Percentiles rank a stretch among this genome's conserved stretches.
Evolutionary conservation across 345 rosid species (phyloP).

Genomic region (Heritiera fomes): DNA sequence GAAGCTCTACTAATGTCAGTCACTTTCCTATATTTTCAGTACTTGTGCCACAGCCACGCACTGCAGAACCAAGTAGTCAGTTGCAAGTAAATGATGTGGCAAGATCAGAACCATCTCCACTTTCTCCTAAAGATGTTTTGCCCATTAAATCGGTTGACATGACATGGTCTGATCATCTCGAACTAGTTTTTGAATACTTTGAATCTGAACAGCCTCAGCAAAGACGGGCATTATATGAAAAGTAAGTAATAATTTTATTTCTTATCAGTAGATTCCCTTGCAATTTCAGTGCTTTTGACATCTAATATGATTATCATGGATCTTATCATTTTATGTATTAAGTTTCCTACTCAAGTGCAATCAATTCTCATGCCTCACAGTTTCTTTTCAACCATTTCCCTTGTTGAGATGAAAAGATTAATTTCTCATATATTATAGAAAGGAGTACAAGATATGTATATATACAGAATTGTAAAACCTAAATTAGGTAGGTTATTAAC

Average conservation of each 20-base stretch:
- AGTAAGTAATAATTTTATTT: slow-evolving; percentile 34
- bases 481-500: too few relatives aligned
- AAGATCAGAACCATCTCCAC: slow-evolving; percentile 20
- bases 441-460: too few relatives aligned
- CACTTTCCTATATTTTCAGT: slow-evolving; percentile 34
- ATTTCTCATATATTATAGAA: too few relatives aligned
- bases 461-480: too few relatives aligned
- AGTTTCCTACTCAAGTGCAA: slow-evolving; percentile 7
- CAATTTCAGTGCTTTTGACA: neutral
- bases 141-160: slow-evolving; percentile 27
- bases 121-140: slow-evolving; percentile 16
- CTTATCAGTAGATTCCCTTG: neutral
- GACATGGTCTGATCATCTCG: slow-evolving; percentile 25
- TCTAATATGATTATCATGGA: neutral
- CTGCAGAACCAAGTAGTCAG: slow-evolving; percentile 5
- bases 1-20: slow-evolving; percentile 18
- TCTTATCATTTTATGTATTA: neutral
- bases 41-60: slow-evolving; percentile 35
- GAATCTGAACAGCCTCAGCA: slow-evolving; percentile 56
- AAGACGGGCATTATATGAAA: slow-evolving; percentile 54
- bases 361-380: neutral
- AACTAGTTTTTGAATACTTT: slow-evolving; percentile 59
- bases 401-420: too few relatives aligned
- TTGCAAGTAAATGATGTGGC: slow-evolving; percentile 2
- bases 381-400: neutral